Base-by-base conservation (phyloP, 805 yeast species). In the Ogataea nonfermentans region DNA sequence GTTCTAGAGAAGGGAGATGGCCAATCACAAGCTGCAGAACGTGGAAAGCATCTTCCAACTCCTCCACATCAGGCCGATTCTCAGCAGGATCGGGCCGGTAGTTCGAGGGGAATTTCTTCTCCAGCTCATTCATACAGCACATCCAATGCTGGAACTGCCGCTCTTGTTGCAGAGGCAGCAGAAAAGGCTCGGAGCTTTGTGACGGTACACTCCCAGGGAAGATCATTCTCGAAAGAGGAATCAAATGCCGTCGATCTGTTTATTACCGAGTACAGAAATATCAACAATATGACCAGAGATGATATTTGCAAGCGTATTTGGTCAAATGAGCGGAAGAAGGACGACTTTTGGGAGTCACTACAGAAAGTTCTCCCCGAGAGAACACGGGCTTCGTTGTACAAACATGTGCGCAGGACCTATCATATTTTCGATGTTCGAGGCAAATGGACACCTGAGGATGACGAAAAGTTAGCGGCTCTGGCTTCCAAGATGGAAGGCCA, bases 361-460 rank as follows among this genome's bases (percentile, higher is more conserved):
- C 82, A 89, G 31, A 74, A 75, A 35, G 93, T 88, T 2, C 63
- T 90, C 29, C 96, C 96, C 1, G 76, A 82, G 49, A 73, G 98
- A 57, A 81, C 95, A 0, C 71, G 96, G 34, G 95, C 96, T 0
- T 83, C 95, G 2, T 78, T 91, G 6, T 91, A 91, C 65, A 91
- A 91, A 59, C 98, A 91, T 59, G 95, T 91, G 4, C 72, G 96
- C 55, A 72, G 98, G 55, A 78, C 85, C 38, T 91, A 88, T 57
- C 96, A 91, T 62, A 77, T 87, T 19, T 91, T 89, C 56, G 81
- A 81, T 24, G 87, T 81, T 19, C 72, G 98, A 44, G 98, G 95
- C 22, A 87, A 81, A 56, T 91, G 98, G 98, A 81, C 84, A 1
- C 68, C 76, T 7, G 87, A 78, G 44, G 96, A 90, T 46, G 97